phyloP scores from a whole-genome alignment of 163 green algal species.

The Dunaliella salina region DNA sequence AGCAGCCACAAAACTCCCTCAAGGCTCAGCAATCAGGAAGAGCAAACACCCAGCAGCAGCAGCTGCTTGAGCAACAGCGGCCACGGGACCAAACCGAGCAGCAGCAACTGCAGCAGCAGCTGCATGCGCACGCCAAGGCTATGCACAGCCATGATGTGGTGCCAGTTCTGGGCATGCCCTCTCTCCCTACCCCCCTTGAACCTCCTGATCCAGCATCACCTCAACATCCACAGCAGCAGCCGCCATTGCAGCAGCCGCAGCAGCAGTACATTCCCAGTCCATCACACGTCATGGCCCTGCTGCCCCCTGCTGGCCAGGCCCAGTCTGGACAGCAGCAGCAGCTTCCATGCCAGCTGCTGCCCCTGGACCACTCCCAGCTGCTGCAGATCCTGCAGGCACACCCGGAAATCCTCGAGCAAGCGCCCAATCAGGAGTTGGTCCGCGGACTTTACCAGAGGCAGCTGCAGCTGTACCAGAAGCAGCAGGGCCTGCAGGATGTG shows the following conservation, averaged over 20 bases:
- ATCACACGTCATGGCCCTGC: too few relatives aligned
- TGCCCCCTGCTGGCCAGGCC: too few relatives aligned
- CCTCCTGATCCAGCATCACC: too few relatives aligned
- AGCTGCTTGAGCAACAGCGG: neutral
- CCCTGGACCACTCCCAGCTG: neutral
- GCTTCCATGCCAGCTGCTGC: neutral
- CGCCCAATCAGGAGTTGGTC: neutral
- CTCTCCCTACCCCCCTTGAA: too few relatives aligned
- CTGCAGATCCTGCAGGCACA: neutral
- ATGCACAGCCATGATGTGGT: too few relatives aligned
- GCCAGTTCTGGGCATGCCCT: too few relatives aligned
- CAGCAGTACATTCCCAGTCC: too few relatives aligned
- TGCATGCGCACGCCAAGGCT: neutral
- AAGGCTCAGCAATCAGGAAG: too few relatives aligned
- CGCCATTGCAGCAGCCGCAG: too few relatives aligned
- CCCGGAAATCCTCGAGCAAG: neutral
- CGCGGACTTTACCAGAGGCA: neutral
- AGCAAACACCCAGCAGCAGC: neutral
- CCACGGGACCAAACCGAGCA: neutral
- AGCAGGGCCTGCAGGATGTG: too few relatives aligned
- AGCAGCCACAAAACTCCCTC: neutral
- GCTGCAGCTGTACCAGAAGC: neutral
- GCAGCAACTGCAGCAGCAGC: neutral
- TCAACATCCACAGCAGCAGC: too few relatives aligned
- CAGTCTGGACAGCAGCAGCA: neutral